These are phyloP conservation scores for Ophiobolus disseminans DNA, from an alignment of 2,329 filamentous ascomycete species.

Conservation along the genomic window DNA sequence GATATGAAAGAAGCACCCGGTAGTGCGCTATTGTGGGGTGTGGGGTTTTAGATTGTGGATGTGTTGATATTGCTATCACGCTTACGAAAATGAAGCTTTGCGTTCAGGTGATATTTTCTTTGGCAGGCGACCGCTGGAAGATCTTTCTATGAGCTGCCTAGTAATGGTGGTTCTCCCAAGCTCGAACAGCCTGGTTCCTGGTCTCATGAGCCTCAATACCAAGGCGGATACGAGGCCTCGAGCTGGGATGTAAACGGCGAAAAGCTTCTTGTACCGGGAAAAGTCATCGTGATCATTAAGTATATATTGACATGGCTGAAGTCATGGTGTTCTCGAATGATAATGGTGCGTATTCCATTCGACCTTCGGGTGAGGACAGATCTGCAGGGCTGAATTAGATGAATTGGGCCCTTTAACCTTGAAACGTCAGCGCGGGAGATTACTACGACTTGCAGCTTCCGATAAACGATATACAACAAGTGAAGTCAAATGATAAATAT, in stretches of 20 bases:
- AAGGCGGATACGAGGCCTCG: not conserved
- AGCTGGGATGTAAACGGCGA: not conserved
- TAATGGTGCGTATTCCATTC: conserved; percentile 13
- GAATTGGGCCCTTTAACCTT: conserved; percentile 33
- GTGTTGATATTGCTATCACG: not conserved
- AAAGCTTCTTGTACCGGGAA: conserved; percentile 5
- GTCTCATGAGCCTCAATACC: conserved; percentile 5
- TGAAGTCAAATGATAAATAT: not conserved
- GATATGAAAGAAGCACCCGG: conserved; percentile 3
- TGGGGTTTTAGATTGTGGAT: conserved; percentile 12
- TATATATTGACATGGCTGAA: conserved; percentile 16
- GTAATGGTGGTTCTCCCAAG: not conserved
- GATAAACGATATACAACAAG: conserved; percentile 13
- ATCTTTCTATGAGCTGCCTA: not conserved
- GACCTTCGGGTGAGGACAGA: conserved; percentile 10
- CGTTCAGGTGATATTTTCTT: no score
- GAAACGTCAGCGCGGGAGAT: conserved; percentile 22
- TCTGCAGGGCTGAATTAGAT: conserved; percentile 23
- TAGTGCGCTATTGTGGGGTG: conserved; percentile 13
- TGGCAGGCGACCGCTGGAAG: not conserved
- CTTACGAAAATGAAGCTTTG: no score
- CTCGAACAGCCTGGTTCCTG: conserved; percentile 1
- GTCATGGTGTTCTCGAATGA: conserved; percentile 11
- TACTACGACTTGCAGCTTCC: conserved; percentile 11
- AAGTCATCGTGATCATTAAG: conserved; percentile 12